These are phyloP conservation scores for Cercophora scortea DNA, from an alignment of 495 filamentous ascomycete genomes.

Conservation along the genomic window DNA sequence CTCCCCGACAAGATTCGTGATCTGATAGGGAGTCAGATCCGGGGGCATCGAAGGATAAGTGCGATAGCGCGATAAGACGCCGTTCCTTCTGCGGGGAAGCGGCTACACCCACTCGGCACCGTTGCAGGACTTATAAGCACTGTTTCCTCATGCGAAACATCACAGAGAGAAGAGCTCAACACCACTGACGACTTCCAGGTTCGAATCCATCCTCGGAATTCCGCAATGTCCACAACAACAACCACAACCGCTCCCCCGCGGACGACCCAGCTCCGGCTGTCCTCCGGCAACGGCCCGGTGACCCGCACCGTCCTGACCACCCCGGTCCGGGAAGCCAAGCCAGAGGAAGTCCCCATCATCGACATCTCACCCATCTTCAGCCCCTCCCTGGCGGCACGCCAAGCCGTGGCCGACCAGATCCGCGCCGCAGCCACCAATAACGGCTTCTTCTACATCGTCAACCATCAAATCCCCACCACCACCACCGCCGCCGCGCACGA, in stretches of 20 bases:
- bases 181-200: too few relatives aligned
- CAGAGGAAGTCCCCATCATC: constrained; percentile 46
- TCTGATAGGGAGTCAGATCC: too few relatives aligned
- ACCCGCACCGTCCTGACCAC: constrained; percentile 26
- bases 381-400: constrained; percentile 19
- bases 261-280: constrained; percentile 27
- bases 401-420: constrained; percentile 30
- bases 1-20: too few relatives aligned
- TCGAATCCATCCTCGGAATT: too few relatives aligned
- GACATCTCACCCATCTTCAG: constrained; percentile 33
- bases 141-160: too few relatives aligned
- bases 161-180: too few relatives aligned
- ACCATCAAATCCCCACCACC: constrained; percentile 40
- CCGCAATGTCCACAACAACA: too few relatives aligned
- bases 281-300: constrained; percentile 33
- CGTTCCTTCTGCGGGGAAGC: too few relatives aligned
- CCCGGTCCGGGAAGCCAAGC: constrained; percentile 30
- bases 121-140: too few relatives aligned
- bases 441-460: constrained; percentile 46
- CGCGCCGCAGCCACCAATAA: constrained; percentile 31
- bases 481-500: constrained; percentile 22
- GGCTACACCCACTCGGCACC: too few relatives aligned
- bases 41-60: too few relatives aligned
- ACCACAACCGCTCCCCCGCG: neutral
- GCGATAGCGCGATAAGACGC: too few relatives aligned